phyloP scores from a whole-genome alignment of 108 stramenopile species.

The Conticribra guillardii region DNA sequence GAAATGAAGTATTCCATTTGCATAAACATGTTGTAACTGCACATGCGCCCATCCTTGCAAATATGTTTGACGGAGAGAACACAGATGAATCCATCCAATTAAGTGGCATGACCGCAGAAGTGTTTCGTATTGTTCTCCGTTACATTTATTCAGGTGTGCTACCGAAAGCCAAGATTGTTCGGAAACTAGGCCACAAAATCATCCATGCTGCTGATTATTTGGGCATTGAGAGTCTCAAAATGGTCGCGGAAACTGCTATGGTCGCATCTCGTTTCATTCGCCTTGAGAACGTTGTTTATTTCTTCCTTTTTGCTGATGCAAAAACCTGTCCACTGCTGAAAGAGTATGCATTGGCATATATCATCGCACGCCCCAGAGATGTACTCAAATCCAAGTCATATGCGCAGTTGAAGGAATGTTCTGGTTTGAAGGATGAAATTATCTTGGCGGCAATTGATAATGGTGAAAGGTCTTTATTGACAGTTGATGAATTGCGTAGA shows the following conservation, averaged over 20 bases:
- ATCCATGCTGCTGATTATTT: no score
- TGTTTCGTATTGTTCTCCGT: constrained; percentile 1
- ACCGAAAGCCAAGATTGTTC: not conserved
- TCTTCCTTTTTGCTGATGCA: no score
- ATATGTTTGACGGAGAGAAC: no score
- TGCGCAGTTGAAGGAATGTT: constrained; percentile 2
- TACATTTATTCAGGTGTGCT: constrained; percentile 15
- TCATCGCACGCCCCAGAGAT: not conserved
- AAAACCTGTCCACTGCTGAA: constrained; percentile 8
- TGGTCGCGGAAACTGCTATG: constrained; percentile 7
- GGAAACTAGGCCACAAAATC: constrained; percentile 1
- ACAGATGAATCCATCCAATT: no score
- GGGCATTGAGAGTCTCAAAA: no score
- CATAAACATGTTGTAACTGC: no score
- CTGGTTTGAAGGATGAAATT: constrained; percentile 11
- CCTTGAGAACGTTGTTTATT: constrained; percentile 5
- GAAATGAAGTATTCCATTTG: no score
- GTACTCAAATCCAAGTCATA: constrained; percentile 4
- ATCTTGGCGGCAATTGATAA: constrained; percentile 2
- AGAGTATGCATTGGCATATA: constrained; percentile 11
- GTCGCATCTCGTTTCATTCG: not conserved
- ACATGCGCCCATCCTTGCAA: no score
- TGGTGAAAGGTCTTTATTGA: no score
- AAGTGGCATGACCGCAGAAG: constrained; percentile 2
- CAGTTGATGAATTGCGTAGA: no score